These are phyloP conservation scores for Chlamydomonas reinhardtii DNA, from an alignment of 163 green algal genomes.

Conservation along the genomic window DNA sequence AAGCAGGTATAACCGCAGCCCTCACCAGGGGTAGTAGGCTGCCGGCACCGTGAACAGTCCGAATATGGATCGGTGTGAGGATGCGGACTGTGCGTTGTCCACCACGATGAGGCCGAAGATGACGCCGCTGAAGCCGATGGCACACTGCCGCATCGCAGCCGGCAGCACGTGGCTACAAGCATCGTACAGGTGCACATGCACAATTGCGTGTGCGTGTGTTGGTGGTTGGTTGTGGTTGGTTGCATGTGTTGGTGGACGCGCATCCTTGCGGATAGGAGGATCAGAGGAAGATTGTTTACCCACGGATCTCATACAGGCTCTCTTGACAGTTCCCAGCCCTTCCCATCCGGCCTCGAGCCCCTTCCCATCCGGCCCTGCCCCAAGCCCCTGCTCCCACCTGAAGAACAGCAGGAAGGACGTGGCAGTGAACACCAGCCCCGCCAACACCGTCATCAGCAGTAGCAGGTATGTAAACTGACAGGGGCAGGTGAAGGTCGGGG, in stretches of 20 bases:
- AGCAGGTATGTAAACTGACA: conserved; percentile 23
- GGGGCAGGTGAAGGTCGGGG: no score
- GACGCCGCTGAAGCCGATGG: conserved; percentile 80
- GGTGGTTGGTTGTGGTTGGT: background rate
- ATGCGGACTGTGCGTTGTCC: conserved; percentile 52
- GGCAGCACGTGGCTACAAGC: background rate
- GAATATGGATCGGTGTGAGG: conserved; percentile 64
- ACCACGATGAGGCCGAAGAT: conserved; percentile 85
- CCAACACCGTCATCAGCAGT: background rate
- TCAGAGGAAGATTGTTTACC: no score
- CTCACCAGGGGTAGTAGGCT: conserved; percentile 68
- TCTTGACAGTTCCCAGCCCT: no score
- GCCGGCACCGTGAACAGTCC: conserved; percentile 73
- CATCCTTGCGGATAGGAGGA: background rate
- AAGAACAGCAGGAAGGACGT: background rate
- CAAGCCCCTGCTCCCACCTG: background rate
- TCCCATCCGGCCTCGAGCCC: no score
- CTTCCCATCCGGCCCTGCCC: no score
- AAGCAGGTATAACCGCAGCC: no score
- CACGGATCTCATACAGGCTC: no score
- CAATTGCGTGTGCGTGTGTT: background rate
- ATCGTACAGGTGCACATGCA: no score
- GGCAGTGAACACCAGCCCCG: conserved; percentile 4
- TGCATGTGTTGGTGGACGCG: background rate
- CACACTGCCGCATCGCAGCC: conserved; percentile 62